Conservation (phyloP, 2,329 filamentous ascomycete genomes). For the Gaeumannomyces tritici region DNA sequence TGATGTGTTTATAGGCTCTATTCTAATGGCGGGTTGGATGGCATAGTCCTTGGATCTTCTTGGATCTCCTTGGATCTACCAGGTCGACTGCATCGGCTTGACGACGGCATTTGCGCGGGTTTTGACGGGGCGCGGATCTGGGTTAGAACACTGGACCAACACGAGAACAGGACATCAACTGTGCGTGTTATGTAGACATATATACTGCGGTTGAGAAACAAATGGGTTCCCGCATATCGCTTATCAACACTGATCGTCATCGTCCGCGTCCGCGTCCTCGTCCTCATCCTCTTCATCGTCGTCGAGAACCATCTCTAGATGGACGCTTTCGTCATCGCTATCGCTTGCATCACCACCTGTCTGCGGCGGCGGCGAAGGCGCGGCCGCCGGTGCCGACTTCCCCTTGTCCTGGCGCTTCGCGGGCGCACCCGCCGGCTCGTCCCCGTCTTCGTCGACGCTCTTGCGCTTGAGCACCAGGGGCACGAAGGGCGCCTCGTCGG, state of each 20-base stretch:
- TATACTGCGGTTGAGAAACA: too few species aligned
- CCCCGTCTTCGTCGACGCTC: slow-evolving; percentile 28
- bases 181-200: too few species aligned
- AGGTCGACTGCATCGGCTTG: too few species aligned
- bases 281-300: slow-evolving; percentile 36
- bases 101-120: too few species aligned
- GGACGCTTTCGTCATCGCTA: slow-evolving; percentile 39
- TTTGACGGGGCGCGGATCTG: too few species aligned
- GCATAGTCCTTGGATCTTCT: background rate
- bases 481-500: slow-evolving; percentile 5
- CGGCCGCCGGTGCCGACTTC: background rate
- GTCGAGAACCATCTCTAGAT: slow-evolving; percentile 51
- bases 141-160: too few species aligned
- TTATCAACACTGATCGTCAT: slow-evolving; percentile 12
- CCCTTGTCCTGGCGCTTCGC: slow-evolving; percentile 12
- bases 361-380: slow-evolving; percentile 4
- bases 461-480: slow-evolving; percentile 29
- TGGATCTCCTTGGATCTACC: too few species aligned
- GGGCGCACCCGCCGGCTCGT: slow-evolving; percentile 17
- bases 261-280: slow-evolving; percentile 9
- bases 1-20: background rate
- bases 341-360: slow-evolving; percentile 35
- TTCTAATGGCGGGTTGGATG: background rate
- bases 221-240: slow-evolving; percentile 1
- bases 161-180: too few species aligned